Conservation (phyloP, 2,329 filamentous ascomycete genomes). For the Cladosporium sp. region DNA sequence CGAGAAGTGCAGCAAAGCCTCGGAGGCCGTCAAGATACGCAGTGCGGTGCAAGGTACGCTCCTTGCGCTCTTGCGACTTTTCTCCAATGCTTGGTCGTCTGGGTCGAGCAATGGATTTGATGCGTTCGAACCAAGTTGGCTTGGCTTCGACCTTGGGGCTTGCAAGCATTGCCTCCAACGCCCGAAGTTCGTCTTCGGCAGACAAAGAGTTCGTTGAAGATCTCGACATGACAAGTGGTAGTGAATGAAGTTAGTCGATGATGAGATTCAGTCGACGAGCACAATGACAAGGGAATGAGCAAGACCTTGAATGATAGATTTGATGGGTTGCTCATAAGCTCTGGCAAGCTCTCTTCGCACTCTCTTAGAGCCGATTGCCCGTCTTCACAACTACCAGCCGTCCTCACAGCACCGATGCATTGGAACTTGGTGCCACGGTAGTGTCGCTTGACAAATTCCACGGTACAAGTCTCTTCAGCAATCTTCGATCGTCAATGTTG, state of each 20-base stretch:
- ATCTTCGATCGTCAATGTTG: neutral
- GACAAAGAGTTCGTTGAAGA: neutral
- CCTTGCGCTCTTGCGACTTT: neutral
- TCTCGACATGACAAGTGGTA: neutral
- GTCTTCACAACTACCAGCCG: neutral
- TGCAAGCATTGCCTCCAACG: slow-evolving; percentile 18
- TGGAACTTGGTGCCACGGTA: neutral
- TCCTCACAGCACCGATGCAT: neutral
- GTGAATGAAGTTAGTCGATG: neutral
- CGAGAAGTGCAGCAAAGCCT: slow-evolving; percentile 67
- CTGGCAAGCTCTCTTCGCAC: neutral
- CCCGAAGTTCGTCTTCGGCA: slow-evolving; percentile 1
- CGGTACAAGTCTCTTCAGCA: neutral
- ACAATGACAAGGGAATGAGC: neutral
- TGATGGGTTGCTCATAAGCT: neutral
- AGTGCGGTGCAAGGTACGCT: slow-evolving; percentile 48
- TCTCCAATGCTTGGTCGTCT: slow-evolving; percentile 36
- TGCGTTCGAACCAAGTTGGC: neutral
- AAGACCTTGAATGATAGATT: neutral
- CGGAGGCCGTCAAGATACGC: slow-evolving; percentile 67
- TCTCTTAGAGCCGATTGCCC: neutral
- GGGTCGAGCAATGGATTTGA: neutral
- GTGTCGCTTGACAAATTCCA: neutral
- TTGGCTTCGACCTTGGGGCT: neutral
- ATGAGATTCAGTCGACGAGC: neutral